Evolutionary conservation across 345 rosid species (phyloP).

Genomic region (Populus pruinosa): DNA sequence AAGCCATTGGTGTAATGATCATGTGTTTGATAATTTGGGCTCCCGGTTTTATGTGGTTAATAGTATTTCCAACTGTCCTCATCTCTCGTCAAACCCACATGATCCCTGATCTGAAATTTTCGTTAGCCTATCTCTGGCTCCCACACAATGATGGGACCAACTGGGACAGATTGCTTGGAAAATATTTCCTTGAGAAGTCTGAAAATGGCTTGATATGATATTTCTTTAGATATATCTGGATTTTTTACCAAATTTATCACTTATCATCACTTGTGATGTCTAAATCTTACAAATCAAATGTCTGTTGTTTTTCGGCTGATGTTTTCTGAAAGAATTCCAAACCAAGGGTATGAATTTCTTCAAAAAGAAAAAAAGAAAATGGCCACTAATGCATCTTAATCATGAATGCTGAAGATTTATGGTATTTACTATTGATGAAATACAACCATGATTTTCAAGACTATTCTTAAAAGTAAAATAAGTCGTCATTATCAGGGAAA

Average conservation of each 20-base stretch:
- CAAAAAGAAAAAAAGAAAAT: background rate
- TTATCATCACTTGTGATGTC: background rate
- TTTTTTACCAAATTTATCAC: background rate
- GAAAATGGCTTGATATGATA: background rate
- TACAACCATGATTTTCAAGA: background rate
- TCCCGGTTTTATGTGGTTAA: background rate
- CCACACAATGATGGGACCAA: background rate
- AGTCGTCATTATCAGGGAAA: background rate
- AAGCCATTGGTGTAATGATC: background rate
- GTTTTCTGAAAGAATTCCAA: background rate
- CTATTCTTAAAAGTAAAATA: background rate
- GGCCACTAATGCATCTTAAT: background rate
- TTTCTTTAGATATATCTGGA: background rate
- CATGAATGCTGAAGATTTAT: background rate
- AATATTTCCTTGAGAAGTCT: background rate
- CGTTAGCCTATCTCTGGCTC: background rate
- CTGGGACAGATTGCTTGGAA: background rate
- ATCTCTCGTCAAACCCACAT: background rate
- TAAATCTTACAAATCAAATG: background rate
- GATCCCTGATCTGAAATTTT: background rate
- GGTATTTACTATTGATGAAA: background rate
- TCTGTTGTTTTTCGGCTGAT: background rate
- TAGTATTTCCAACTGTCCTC: background rate
- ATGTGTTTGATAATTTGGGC: background rate
- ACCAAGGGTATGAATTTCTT: background rate